A percentile compares a stretch with the other conserved stretches of the same genome.
These are phyloP conservation scores for Flaveria floridana DNA, from an alignment of 140 eudicot genomes.

Conservation along the genomic window DNA sequence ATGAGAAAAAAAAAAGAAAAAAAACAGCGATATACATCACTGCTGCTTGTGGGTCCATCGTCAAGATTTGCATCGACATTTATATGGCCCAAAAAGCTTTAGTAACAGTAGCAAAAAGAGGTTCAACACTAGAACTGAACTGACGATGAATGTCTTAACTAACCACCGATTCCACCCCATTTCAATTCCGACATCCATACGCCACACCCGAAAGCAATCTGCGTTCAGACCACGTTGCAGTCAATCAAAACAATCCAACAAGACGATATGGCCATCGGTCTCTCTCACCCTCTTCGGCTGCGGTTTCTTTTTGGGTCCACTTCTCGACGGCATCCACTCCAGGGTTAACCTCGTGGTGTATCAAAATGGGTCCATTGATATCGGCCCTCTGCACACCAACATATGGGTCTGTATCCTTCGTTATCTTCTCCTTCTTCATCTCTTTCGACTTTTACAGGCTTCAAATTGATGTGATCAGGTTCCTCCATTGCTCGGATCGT, in stretches of 20 bases:
- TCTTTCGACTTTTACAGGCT: neutral
- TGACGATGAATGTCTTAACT: slow-evolving; percentile 16
- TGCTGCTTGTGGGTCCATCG: neutral
- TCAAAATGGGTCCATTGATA: slow-evolving; percentile 62
- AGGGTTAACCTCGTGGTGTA: slow-evolving; percentile 66
- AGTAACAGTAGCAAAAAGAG: neutral
- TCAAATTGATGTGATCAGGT: slow-evolving; percentile 40
- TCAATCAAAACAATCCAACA: slow-evolving; percentile 25
- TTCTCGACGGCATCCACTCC: slow-evolving; percentile 70
- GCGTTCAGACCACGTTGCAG: slow-evolving; percentile 33
- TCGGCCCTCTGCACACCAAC: slow-evolving; percentile 83
- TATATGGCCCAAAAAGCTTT: slow-evolving; percentile 1
- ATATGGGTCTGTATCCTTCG: slow-evolving; percentile 48
- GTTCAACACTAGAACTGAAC: neutral
- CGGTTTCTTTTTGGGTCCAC: slow-evolving; percentile 68
- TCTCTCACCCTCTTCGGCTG: slow-evolving; percentile 58
- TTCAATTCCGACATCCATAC: neutral
- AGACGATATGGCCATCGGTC: slow-evolving; percentile 43
- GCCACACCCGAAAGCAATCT: slow-evolving; percentile 21
- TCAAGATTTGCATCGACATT: neutral
- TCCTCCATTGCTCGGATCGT: slow-evolving; percentile 77
- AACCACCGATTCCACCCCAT: slow-evolving; percentile 5
- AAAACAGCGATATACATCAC: no score
- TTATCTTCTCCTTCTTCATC: no score
- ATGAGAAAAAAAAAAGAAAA: no score